phyloP scores from a whole-genome alignment of 2,329 filamentous ascomycete species.

The Cercospora brassicicola region DNA sequence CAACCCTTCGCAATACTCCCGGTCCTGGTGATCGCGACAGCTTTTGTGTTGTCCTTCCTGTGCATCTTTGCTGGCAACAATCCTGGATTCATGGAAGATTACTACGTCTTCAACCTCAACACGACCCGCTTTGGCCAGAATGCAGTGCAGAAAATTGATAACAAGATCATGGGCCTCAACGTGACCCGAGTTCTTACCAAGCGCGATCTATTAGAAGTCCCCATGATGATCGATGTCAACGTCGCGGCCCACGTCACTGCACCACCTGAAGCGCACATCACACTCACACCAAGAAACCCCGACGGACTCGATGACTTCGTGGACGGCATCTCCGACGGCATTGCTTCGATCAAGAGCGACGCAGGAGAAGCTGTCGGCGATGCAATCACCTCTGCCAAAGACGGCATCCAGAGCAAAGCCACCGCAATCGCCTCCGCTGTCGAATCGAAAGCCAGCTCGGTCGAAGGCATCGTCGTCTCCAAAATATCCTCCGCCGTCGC shows the following conservation, averaged over 20 bases:
- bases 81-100: conserved; percentile 56
- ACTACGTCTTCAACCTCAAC: conserved; percentile 60
- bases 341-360: conserved; percentile 23
- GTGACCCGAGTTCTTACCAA: conserved; percentile 24
- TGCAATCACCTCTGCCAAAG: conserved; percentile 29
- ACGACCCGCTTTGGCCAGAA: conserved; percentile 55
- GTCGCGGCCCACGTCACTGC: conserved; percentile 12
- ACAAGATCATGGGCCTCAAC: conserved; percentile 31
- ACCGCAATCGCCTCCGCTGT: conserved; percentile 26
- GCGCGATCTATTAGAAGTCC: conserved; percentile 19
- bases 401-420: conserved; percentile 28
- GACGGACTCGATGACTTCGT: conserved; percentile 32
- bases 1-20: conserved; percentile 29
- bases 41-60: conserved; percentile 60
- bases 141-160: conserved; percentile 35
- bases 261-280: conserved; percentile 25
- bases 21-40: conserved; percentile 49
- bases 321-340: conserved; percentile 25
- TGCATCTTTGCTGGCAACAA: conserved; percentile 63
- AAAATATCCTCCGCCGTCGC: conserved; percentile 30
- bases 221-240: conserved; percentile 13
- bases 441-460: conserved; percentile 20
- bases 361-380: conserved; percentile 17
- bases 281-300: conserved; percentile 24
- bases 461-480: conserved; percentile 26